Base-by-base conservation (phyloP, 192 early-diverging fungal genomes). In the Phycomyces nitens region DNA sequence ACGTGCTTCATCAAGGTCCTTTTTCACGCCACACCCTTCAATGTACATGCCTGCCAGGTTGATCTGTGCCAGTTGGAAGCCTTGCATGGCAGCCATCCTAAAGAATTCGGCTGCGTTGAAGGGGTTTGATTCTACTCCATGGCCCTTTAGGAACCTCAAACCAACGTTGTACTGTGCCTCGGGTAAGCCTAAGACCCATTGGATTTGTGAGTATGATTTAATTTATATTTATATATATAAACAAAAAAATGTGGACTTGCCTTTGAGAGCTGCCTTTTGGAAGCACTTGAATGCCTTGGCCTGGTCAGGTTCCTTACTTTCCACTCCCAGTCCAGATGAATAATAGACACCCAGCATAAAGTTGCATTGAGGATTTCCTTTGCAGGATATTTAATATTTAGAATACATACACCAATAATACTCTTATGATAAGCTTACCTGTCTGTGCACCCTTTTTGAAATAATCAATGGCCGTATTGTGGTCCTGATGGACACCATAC, bases 111-210 rank as follows among this genome's bases (percentile, higher is more conserved):
- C 72, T 0, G 82, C 82, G 56, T 77, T 55, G 24, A 70, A 75
- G 39, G 64, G 53, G 23, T 80, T 80, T 42, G 74, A 64, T 38
- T 75, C 62, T 0, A 79, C 73, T 0, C 82, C 82, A 44, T 73
- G 27, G 7, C 82, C 82, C 4, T 64, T 64, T 18, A 83, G 65
- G 39, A 73, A 83, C 0, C 72, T 61, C 1, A 68, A 50, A 0
- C 74, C 82, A 0, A 83, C 71, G 53, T 83, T 83, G 49, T 83
- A 83, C 29, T 83, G 82, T 8, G 82, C 82, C 58, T 83, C 79
- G 11, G 79, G 60, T 47, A 83, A 29, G 3, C 74, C 65, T 67
- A 27, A 51, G n/a, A n/a, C n/a, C n/a, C n/a, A n/a, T n/a, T n/a
- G 29, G 2, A 34, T 34, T 2, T 34, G 7, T 34, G 18, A 11